Evolutionary conservation across 257 asterid genomes (phyloP), one percentile per base, ranked within the genome.

Genomic region (Capsicum baccatum): DNA sequence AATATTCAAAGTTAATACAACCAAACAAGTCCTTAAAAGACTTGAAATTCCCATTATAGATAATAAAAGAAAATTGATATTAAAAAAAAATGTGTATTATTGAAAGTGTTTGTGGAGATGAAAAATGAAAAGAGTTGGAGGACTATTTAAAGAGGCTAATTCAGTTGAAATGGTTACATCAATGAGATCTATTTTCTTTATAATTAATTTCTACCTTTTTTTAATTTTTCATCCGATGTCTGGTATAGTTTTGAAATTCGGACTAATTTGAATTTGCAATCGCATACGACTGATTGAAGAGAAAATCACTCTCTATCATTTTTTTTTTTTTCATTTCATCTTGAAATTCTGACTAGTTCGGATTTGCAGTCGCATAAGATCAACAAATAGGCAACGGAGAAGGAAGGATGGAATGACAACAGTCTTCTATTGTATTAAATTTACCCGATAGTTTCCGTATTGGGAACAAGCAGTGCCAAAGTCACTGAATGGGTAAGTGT

Each of bases 31-130:
- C 76, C 56, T 60, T 13, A 83, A 42, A 83, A 55, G n/a, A 69
- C 80, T 79, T 70, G 84, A 83, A 83, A 64, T 57, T 1, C 56
- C 83, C 88, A 82, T 88, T 67, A 52, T 13, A 64, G 8, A 63
- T 4, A 26, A 63, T 63, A 63, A 5, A 2, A 26, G 1, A 33
- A 26, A 33, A 64, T 64, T 3, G 26, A 33, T 64, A 35, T 19
- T 12, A 76, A 9, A 52, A 9, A 52, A 54, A 8, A 50, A 26
- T 76, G 63, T 52, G n/a, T 52, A 19, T 19, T 6, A 9, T 33
- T 74, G 11, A 50, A 13, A 11, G 15, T 48, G 80, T 13, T 50
- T 74, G 19, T 74, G 62, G 62, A 74, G 44, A 9, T 59, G 55
- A 64, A 33, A 66, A 50, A 44, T 62, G 84, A 21, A n/a, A 37